These are phyloP conservation scores for Pseudoturritis turrita DNA, from an alignment of 345 rosid species.

Conservation along the genomic window DNA sequence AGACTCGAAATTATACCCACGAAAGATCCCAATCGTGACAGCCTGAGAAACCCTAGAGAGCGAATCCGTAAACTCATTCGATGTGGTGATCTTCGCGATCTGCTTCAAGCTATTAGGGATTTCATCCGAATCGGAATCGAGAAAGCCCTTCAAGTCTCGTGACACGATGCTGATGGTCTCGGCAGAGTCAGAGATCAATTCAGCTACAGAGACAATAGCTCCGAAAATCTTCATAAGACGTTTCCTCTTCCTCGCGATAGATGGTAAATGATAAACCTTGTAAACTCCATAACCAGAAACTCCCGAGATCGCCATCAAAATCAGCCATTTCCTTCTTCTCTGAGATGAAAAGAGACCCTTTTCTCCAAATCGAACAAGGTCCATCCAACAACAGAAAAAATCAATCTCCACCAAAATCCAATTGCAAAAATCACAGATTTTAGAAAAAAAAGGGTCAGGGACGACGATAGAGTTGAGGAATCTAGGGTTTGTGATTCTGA, in stretches of 20 bases:
- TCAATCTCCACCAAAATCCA: not conserved
- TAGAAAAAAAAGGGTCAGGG: not conserved
- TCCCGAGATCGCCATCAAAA: constrained; percentile 51
- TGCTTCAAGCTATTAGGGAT: constrained; percentile 87
- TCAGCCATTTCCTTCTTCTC: constrained; percentile 61
- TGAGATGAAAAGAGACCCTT: constrained; percentile 40
- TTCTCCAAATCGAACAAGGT: constrained; percentile 39
- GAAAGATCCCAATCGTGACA: constrained; percentile 53
- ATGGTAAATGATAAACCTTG: constrained; percentile 62
- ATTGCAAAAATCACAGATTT: not conserved
- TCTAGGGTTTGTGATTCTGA: not conserved
- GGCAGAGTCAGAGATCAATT: constrained; percentile 69
- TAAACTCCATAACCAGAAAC: constrained; percentile 77
- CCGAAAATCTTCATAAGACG: constrained; percentile 53
- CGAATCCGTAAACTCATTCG: constrained; percentile 58
- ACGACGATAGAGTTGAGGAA: not conserved
- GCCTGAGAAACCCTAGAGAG: constrained; percentile 59
- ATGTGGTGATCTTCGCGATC: constrained; percentile 66
- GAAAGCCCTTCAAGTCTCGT: constrained; percentile 61
- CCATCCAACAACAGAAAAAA: constrained; percentile 37
- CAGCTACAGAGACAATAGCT: constrained; percentile 58
- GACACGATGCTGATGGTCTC: constrained; percentile 58
- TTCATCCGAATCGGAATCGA: constrained; percentile 69
- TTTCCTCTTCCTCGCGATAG: constrained; percentile 55
- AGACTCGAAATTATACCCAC: constrained; percentile 48